phyloP scores from a whole-genome alignment of 495 filamentous ascomycete species.

The Emericellopsis terricola region DNA sequence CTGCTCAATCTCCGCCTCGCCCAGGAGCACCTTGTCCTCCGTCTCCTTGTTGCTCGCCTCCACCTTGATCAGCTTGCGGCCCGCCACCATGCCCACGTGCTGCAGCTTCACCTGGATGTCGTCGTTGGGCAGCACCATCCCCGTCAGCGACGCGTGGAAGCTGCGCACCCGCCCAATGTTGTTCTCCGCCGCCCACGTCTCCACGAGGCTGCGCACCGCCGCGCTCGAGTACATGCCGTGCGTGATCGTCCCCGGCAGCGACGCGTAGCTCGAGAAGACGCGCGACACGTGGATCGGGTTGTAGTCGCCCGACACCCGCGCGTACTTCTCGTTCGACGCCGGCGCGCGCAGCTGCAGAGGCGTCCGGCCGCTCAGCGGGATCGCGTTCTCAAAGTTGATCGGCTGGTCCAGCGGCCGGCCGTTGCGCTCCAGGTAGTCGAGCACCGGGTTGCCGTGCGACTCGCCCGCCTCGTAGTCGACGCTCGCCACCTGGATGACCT shows the following conservation, averaged over 20 bases:
- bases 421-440: slow-evolving; percentile 86
- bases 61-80: slow-evolving; percentile 97
- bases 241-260: slow-evolving; percentile 88
- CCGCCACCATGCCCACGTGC: slow-evolving; percentile 93
- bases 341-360: slow-evolving; percentile 74
- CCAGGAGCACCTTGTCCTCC: slow-evolving; percentile 85
- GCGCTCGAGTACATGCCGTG: slow-evolving; percentile 99
- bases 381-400: slow-evolving; percentile 91
- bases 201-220: slow-evolving; percentile 90
- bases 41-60: slow-evolving; percentile 85
- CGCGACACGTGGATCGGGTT: slow-evolving; percentile 98
- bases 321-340: slow-evolving; percentile 96
- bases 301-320: slow-evolving; percentile 91
- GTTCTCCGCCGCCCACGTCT: slow-evolving; percentile 98
- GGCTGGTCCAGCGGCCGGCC: slow-evolving; percentile 92
- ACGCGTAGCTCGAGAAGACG: slow-evolving; percentile 88
- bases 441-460: slow-evolving; percentile 90
- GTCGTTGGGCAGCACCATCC: slow-evolving; percentile 96
- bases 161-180: slow-evolving; percentile 93
- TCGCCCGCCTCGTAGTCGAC: slow-evolving; percentile 81
- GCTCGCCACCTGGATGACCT: slow-evolving; percentile 86
- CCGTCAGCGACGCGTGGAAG: slow-evolving; percentile 85
- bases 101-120: slow-evolving; percentile 83
- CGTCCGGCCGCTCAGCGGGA: slow-evolving; percentile 85
- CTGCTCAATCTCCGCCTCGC: slow-evolving; percentile 96